Conservation (phyloP, 2,329 filamentous ascomycete genomes). For the Neonectria hederae region DNA sequence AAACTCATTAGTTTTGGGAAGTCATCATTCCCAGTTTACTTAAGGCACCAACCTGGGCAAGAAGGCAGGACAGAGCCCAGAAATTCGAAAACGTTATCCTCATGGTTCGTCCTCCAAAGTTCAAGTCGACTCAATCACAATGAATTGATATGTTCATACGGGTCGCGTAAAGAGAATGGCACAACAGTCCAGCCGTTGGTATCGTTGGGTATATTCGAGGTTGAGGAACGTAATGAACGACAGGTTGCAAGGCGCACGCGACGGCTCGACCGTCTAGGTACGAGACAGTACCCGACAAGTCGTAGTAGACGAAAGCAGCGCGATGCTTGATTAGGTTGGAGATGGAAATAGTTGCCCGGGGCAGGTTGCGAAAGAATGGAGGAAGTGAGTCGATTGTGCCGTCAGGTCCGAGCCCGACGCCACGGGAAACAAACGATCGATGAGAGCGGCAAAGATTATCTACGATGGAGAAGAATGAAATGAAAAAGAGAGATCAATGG, state of each 20-base stretch:
- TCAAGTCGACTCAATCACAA: not conserved
- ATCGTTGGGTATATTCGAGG: not conserved
- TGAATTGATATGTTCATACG: constrained; percentile 7
- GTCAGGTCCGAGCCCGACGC: constrained; percentile 33
- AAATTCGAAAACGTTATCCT: constrained; percentile 12
- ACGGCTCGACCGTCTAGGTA: not conserved
- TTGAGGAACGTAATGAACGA: constrained; percentile 19
- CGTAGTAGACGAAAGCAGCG: constrained; percentile 7
- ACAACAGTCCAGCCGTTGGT: constrained; percentile 43
- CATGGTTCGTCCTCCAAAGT: constrained; percentile 4
- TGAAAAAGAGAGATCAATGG: constrained; percentile 11
- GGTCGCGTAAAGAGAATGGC: constrained; percentile 23
- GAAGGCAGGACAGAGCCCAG: constrained; percentile 24
- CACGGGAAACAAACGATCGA: constrained; percentile 17
- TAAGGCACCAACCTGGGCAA: constrained; percentile 33
- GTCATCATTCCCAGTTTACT: not conserved
- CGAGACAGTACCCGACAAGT: constrained; percentile 3
- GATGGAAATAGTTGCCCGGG: constrained; percentile 34
- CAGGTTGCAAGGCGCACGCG: not conserved
- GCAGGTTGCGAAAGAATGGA: constrained; percentile 29
- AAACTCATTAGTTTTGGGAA: constrained; percentile 7
- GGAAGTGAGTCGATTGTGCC: constrained; percentile 19
- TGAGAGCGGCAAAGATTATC: constrained; percentile 32
- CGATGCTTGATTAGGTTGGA: constrained; percentile 6
- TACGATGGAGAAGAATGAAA: constrained; percentile 23